These are phyloP conservation scores for Russula foetens DNA, from an alignment of 768 basidiomycete genomes.

Conservation along the genomic window DNA sequence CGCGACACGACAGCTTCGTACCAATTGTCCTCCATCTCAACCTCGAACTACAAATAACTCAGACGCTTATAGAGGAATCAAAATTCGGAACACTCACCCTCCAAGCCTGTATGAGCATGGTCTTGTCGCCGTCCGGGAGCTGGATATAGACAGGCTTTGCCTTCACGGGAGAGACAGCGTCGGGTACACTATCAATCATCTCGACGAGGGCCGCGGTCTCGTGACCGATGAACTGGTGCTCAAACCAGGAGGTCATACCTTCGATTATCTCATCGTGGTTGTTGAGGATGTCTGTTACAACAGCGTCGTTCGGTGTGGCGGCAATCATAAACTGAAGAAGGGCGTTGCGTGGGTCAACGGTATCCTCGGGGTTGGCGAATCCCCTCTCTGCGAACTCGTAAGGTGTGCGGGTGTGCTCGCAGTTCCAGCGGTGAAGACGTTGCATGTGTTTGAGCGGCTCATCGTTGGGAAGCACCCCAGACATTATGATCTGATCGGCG, in stretches of 20 bases:
- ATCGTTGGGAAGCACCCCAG: constrained; percentile 24
- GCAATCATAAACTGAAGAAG: constrained; percentile 75
- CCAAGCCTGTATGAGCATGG: constrained; percentile 73
- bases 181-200: constrained; percentile 59
- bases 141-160: constrained; percentile 74
- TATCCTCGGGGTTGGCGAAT: neutral
- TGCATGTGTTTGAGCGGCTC: constrained; percentile 30
- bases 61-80: neutral
- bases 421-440: constrained; percentile 50
- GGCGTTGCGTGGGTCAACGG: constrained; percentile 40
- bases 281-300: constrained; percentile 41
- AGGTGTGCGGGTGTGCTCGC: constrained; percentile 39
- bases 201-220: constrained; percentile 33
- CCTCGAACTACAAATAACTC: constrained; percentile 52
- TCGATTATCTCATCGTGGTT: constrained; percentile 44
- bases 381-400: constrained; percentile 28
- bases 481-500: constrained; percentile 29
- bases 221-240: constrained; percentile 38
- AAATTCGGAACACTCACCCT: constrained; percentile 39
- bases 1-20: constrained; percentile 86
- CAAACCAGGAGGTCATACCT: constrained; percentile 38
- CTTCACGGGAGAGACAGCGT: constrained; percentile 74
- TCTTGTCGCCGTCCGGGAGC: constrained; percentile 55
- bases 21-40: constrained; percentile 94
- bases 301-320: constrained; percentile 47